Percentiles rank a stretch among this genome's conserved stretches.
These are phyloP conservation scores for Millerozyma miso DNA, from an alignment of 805 yeast genomes.

Conservation along the genomic window DNA sequence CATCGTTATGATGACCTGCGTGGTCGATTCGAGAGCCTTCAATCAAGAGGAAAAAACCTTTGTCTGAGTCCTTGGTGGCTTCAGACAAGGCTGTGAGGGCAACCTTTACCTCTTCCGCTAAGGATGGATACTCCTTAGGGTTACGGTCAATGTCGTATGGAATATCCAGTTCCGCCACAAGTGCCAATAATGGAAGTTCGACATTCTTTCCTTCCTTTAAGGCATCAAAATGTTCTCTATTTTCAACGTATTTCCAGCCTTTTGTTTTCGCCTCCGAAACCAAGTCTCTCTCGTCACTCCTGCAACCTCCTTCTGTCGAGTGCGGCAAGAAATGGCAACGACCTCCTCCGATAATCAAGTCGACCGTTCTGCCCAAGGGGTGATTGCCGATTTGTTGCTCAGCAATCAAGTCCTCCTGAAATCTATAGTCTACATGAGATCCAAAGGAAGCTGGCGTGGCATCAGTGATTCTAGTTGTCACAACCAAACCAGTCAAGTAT, in stretches of 20 bases:
- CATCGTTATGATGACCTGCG: constrained; percentile 92
- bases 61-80: constrained; percentile 67
- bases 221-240: constrained; percentile 55
- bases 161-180: constrained; percentile 72
- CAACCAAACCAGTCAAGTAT: constrained; percentile 83
- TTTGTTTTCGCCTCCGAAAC: constrained; percentile 54
- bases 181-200: constrained; percentile 70
- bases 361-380: constrained; percentile 75
- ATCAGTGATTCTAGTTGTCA: constrained; percentile 87
- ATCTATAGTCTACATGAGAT: constrained; percentile 71
- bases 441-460: constrained; percentile 94
- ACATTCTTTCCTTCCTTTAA: constrained; percentile 55
- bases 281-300: constrained; percentile 67
- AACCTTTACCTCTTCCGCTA: constrained; percentile 71
- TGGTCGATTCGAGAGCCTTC: constrained; percentile 95
- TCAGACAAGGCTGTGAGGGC: constrained; percentile 66
- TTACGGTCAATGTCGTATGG: constrained; percentile 83
- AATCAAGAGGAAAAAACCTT: constrained; percentile 81
- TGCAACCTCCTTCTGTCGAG: constrained; percentile 52
- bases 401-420: constrained; percentile 82
- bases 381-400: constrained; percentile 81
- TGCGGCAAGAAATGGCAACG: constrained; percentile 73
- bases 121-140: constrained; percentile 58
- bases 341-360: constrained; percentile 88
- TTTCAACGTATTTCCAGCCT: constrained; percentile 56